Conservation (phyloP, 805 yeast species). For the Wickerhamiella cacticola region DNA sequence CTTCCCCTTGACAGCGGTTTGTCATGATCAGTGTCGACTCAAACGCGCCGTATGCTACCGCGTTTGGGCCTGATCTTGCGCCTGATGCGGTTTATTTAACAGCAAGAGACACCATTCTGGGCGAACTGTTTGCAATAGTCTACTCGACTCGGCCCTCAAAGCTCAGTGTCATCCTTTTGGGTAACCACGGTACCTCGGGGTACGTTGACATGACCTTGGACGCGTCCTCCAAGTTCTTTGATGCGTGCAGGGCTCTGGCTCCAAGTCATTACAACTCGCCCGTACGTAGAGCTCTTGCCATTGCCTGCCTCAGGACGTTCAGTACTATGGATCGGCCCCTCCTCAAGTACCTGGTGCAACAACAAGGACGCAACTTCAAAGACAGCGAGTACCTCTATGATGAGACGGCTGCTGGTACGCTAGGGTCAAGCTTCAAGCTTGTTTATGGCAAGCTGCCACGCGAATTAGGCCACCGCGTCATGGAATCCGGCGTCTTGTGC, state of each 20-base stretch:
- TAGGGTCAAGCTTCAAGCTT: conserved; percentile 55
- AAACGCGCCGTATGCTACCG: conserved; percentile 27
- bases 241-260: conserved; percentile 60
- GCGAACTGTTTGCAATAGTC: conserved; percentile 28
- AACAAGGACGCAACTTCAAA: neutral
- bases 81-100: conserved; percentile 30
- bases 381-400: conserved; percentile 37
- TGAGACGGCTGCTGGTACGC: conserved; percentile 71
- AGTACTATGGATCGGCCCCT: conserved; percentile 38
- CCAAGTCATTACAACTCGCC: conserved; percentile 40
- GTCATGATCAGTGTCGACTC: conserved; percentile 22
- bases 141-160: conserved; percentile 22
- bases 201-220: conserved; percentile 48
- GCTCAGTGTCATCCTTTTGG: conserved; percentile 27
- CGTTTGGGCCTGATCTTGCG: conserved; percentile 20
- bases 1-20: neutral
- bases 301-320: conserved; percentile 55
- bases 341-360: conserved; percentile 11
- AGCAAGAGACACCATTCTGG: conserved; percentile 28
- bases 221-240: conserved; percentile 55
- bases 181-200: conserved; percentile 49
- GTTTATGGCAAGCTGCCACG: conserved; percentile 42
- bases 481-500: conserved; percentile 48
- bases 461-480: conserved; percentile 44
- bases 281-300: conserved; percentile 65